These are phyloP conservation scores for Cercospora brassicicola DNA, from an alignment of 2,329 filamentous ascomycete species.

Conservation along the genomic window DNA sequence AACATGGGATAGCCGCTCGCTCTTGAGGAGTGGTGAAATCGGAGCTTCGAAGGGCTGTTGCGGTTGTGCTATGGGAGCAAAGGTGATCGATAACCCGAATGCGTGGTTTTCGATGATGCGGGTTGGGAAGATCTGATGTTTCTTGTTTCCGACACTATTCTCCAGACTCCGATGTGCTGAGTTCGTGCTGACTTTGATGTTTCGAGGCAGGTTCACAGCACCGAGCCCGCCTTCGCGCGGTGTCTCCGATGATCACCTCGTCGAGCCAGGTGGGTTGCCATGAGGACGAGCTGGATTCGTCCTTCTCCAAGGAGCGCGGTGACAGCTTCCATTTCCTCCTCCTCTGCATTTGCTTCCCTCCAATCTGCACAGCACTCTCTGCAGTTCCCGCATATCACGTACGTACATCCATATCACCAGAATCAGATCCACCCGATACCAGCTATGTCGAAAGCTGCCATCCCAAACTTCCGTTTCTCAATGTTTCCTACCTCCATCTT, in stretches of 20 bases:
- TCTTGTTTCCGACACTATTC: background rate
- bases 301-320: background rate
- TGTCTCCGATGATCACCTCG: fast-evolving
- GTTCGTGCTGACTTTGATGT: background rate
- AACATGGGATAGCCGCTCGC: background rate
- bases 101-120: background rate
- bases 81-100: background rate
- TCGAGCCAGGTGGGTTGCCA: background rate
- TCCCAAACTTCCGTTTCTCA: no score
- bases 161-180: background rate
- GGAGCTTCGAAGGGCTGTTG: background rate
- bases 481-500: no score
- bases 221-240: no score
- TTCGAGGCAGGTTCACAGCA: background rate
- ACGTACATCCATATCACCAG: no score
- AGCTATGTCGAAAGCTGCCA: no score
- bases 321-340: no score
- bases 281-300: background rate
- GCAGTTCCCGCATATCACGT: no score
- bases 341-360: no score
- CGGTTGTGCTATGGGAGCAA: background rate
- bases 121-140: background rate
- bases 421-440: no score
- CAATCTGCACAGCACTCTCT: no score
- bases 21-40: background rate